Conservation (phyloP, 768 basidiomycete genomes). For the Piloderma croceum region DNA sequence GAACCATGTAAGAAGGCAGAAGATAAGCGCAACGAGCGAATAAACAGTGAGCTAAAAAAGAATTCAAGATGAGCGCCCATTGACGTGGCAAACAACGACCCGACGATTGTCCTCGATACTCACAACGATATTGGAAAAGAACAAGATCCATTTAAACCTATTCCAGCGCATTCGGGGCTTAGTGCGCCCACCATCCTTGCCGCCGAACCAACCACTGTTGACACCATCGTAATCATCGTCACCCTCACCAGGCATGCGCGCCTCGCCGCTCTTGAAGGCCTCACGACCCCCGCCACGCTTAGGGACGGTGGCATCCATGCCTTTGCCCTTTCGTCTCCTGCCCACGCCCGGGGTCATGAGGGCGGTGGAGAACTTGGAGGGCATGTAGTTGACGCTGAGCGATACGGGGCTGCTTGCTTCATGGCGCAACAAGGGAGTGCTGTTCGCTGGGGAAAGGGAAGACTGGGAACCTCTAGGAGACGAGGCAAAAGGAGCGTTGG, state of each 20-base stretch:
- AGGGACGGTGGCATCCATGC: slow-evolving; percentile 32
- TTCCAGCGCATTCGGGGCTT: slow-evolving; percentile 62
- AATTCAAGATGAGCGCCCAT: neutral
- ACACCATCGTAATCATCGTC: slow-evolving; percentile 53
- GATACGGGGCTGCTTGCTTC: slow-evolving; percentile 24
- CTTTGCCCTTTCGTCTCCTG: neutral
- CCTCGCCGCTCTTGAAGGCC: slow-evolving; percentile 51
- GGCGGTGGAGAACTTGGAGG: slow-evolving; percentile 61
- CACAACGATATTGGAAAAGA: slow-evolving; percentile 51
- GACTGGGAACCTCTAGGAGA: slow-evolving; percentile 11
- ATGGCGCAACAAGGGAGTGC: slow-evolving; percentile 16
- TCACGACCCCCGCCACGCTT: slow-evolving; percentile 69
- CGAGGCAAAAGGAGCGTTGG: slow-evolving; percentile 34
- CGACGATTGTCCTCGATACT: neutral
- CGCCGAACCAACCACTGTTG: slow-evolving; percentile 34
- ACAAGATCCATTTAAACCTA: slow-evolving; percentile 78
- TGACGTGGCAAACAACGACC: slow-evolving; percentile 1
- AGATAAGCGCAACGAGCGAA: slow-evolving; percentile 54
- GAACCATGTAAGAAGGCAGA: slow-evolving; percentile 72
- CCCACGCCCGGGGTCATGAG: slow-evolving; percentile 30
- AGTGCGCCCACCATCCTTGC: slow-evolving; percentile 32
- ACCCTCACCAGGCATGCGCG: slow-evolving; percentile 45
- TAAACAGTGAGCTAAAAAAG: slow-evolving; percentile 60
- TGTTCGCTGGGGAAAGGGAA: slow-evolving; percentile 19
- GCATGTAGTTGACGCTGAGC: slow-evolving; percentile 69